These are phyloP conservation scores for Aspergillus egyptiacus DNA, from an alignment of 495 filamentous ascomycete genomes.

Conservation along the genomic window DNA sequence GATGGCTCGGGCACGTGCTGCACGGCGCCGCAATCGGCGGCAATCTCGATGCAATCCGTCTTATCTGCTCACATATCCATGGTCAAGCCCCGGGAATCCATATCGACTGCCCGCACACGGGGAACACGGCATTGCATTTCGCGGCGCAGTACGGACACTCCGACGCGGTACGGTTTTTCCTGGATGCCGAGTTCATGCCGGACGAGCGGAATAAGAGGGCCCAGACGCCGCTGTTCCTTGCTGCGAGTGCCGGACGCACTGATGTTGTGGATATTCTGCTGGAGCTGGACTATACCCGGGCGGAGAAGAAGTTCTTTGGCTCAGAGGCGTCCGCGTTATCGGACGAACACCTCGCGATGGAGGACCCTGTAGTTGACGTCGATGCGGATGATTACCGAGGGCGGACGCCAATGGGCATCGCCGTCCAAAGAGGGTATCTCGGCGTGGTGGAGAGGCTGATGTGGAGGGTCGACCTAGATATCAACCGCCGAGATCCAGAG, in stretches of 20 bases:
- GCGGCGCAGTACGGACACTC: not conserved
- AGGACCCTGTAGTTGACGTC: not conserved
- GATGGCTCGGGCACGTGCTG: not conserved
- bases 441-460: not conserved
- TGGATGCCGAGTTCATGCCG: not conserved
- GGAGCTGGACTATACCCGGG: not conserved
- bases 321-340: not conserved
- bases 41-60: not conserved
- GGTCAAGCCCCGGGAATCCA: not conserved
- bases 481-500: not conserved
- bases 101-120: not conserved
- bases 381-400: not conserved
- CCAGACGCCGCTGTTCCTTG: not conserved
- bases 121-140: not conserved
- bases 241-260: not conserved
- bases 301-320: not conserved
- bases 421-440: not conserved
- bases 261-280: not conserved
- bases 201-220: not conserved
- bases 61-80: not conserved
- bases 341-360: not conserved
- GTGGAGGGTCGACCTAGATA: not conserved
- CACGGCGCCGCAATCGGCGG: not conserved
- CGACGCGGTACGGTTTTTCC: not conserved
- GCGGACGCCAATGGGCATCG: not conserved